Conservation (phyloP, 345 rosid species). For the Hibiscus mutabilis region DNA sequence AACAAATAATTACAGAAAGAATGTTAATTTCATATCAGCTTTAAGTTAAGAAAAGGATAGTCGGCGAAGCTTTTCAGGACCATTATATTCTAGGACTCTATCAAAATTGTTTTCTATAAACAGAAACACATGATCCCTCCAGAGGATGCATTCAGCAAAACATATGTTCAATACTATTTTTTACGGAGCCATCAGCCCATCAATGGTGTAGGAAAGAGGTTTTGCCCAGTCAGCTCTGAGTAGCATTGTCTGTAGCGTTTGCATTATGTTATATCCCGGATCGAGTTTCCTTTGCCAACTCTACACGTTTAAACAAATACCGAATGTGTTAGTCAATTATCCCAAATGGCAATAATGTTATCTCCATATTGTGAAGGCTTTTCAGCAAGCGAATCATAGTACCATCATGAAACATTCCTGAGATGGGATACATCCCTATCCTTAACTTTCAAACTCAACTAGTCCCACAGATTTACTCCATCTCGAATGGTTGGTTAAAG, state of each 20-base stretch:
- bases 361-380: background rate
- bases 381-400: background rate
- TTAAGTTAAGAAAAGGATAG: background rate
- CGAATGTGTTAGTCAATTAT: background rate
- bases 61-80: constrained; percentile 19
- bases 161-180: background rate
- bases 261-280: constrained; percentile 84
- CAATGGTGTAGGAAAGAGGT: constrained; percentile 84
- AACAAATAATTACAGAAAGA: constrained; percentile 17
- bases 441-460: background rate
- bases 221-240: constrained; percentile 85
- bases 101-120: constrained; percentile 31
- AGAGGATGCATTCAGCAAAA: background rate
- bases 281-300: constrained; percentile 98
- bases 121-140: constrained; percentile 5
- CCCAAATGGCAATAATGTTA: background rate
- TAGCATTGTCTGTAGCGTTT: constrained; percentile 62
- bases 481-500: background rate
- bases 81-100: constrained; percentile 23
- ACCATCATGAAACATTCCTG: background rate
- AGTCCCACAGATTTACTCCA: background rate
- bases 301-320: constrained; percentile 24
- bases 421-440: background rate
- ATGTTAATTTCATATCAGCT: constrained; percentile 8
- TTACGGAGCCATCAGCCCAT: constrained; percentile 93